Conservation (phyloP, 176 grass and related monocot species). For the Oryza longistaminata region DNA sequence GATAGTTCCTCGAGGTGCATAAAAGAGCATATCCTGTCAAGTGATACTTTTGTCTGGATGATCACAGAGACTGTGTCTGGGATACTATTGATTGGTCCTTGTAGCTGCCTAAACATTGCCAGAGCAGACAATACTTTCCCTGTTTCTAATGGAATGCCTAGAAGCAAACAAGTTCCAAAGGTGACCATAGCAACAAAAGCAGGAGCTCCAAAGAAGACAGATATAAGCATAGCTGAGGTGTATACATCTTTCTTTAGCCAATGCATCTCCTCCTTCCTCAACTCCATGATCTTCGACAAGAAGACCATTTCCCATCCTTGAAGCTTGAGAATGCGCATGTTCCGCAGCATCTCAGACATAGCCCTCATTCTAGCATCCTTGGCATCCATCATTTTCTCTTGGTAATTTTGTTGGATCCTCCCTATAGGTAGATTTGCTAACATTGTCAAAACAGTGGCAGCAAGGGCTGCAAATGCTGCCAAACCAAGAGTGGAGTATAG, state of each 20-base stretch:
- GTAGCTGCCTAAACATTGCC: slow-evolving; percentile 70
- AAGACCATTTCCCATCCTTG: slow-evolving; percentile 86
- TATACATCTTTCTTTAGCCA: slow-evolving; percentile 69
- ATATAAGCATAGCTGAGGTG: slow-evolving; percentile 45
- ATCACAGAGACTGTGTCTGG: slow-evolving; percentile 50
- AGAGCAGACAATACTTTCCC: slow-evolving; percentile 73
- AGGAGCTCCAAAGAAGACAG: slow-evolving; percentile 63
- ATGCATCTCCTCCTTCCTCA: slow-evolving; percentile 63
- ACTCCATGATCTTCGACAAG: slow-evolving; percentile 61
- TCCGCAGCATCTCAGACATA: slow-evolving; percentile 71
- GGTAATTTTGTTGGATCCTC: slow-evolving; percentile 50
- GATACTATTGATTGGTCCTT: slow-evolving; percentile 64
- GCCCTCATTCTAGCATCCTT: slow-evolving; percentile 78
- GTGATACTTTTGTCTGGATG: slow-evolving; percentile 77
- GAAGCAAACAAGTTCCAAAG: slow-evolving; percentile 61
- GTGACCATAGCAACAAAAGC: slow-evolving; percentile 64
- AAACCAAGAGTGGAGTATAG: slow-evolving; percentile 58
- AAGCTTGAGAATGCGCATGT: slow-evolving; percentile 88
- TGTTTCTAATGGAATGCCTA: slow-evolving; percentile 65
- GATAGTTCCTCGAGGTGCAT: slow-evolving; percentile 58
- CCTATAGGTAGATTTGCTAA: slow-evolving; percentile 61
- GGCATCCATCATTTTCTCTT: slow-evolving; percentile 63
- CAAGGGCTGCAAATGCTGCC: slow-evolving; percentile 53
- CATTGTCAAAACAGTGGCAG: slow-evolving; percentile 54
- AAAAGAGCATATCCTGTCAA: slow-evolving; percentile 65